These are phyloP conservation scores for Raddia guianensis DNA, from an alignment of 176 grass and related monocot species.

Conservation along the genomic window DNA sequence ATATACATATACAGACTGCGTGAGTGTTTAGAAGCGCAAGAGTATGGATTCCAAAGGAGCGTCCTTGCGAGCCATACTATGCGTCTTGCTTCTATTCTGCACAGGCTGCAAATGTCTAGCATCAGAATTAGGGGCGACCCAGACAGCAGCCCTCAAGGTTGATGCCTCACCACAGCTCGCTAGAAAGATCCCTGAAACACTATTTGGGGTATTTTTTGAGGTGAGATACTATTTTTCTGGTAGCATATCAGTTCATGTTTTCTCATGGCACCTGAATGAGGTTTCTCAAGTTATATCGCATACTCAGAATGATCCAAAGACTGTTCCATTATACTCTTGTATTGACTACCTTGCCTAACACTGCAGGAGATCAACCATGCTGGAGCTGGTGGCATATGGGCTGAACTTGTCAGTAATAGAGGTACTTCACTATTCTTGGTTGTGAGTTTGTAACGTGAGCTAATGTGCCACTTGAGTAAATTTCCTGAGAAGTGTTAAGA, in stretches of 20 bases:
- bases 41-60: conserved; percentile 39
- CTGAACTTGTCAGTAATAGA: conserved; percentile 92
- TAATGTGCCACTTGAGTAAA: neutral
- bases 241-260: neutral
- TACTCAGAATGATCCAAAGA: conserved; percentile 6
- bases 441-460: neutral
- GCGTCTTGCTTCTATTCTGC: conserved; percentile 18
- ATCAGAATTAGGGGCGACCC: conserved; percentile 52
- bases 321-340: neutral
- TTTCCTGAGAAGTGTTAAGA: neutral
- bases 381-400: conserved; percentile 96
- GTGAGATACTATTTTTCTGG: conserved; percentile 42
- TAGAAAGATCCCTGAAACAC: conserved; percentile 63
- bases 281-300: neutral
- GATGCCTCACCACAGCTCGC: conserved; percentile 65
- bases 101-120: conserved; percentile 43
- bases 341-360: conserved; percentile 4
- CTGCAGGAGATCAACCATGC: conserved; percentile 97
- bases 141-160: conserved; percentile 55
- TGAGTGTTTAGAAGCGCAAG: conserved; percentile 25
- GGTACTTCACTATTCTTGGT: conserved; percentile 50
- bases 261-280: neutral
- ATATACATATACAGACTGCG: neutral
- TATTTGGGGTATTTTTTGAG: conserved; percentile 98
- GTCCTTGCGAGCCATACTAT: neutral